Evolutionary conservation across 805 yeast species (phyloP).

Genomic region (Candida saitoana): DNA sequence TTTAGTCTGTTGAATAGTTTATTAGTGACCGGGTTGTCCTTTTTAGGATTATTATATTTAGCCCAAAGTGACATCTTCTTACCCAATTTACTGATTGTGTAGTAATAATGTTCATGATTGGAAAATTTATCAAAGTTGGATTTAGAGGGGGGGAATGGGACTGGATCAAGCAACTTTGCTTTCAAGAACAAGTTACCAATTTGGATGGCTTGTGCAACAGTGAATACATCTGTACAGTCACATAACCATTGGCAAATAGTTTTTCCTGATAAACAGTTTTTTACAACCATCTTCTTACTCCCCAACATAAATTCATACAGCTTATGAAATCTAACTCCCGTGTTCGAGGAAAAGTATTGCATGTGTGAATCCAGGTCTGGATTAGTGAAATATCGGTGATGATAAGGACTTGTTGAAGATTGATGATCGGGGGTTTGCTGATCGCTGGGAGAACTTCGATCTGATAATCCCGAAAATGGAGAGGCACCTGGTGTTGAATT

Average conservation of each 20-base stretch:
- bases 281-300: constrained; percentile 18
- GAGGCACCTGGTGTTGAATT: not conserved
- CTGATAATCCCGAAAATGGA: not conserved
- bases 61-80: constrained; percentile 15
- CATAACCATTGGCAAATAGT: constrained; percentile 81
- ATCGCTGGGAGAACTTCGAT: not conserved
- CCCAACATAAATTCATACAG: constrained; percentile 27
- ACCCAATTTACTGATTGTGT: constrained; percentile 43
- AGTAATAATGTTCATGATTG: constrained; percentile 32
- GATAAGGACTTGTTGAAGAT: constrained; percentile 53
- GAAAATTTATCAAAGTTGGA: constrained; percentile 18
- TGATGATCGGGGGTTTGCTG: not conserved
- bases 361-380: constrained; percentile 81
- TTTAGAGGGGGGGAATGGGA: constrained; percentile 32
- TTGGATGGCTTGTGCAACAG: constrained; percentile 48
- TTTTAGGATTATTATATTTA: not conserved
- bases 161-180: constrained; percentile 44
- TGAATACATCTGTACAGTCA: constrained; percentile 79
- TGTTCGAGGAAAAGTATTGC: constrained; percentile 68
- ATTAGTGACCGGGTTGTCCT: not conserved
- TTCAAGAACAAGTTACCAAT: constrained; percentile 50
- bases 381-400: constrained; percentile 75
- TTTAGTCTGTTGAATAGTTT: not conserved
- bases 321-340: constrained; percentile 59
- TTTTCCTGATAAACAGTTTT: constrained; percentile 66